Conservation (phyloP, 257 asterid genomes). For the Solanum habrochaites region DNA sequence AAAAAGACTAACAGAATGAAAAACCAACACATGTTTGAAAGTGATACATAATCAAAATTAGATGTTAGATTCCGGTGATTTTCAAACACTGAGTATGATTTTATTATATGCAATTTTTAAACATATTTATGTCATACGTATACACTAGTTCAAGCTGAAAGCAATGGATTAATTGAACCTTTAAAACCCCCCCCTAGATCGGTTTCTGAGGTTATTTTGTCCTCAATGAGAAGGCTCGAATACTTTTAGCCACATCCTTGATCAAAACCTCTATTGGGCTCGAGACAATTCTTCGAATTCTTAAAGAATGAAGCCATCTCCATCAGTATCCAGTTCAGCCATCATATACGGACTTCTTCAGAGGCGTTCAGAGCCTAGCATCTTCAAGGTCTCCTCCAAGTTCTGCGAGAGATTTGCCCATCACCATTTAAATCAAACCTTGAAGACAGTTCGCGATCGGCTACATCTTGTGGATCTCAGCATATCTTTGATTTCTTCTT, state of each 20-base stretch:
- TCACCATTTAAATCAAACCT: slow-evolving; percentile 78
- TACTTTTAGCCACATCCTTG: slow-evolving; percentile 72
- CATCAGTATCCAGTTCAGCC: slow-evolving; percentile 80
- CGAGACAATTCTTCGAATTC: slow-evolving; percentile 62
- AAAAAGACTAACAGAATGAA: background rate
- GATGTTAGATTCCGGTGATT: background rate
- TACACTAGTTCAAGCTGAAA: background rate
- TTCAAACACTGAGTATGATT: background rate
- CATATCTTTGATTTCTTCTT: slow-evolving; percentile 18
- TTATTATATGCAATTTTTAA: background rate
- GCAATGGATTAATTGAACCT: background rate
- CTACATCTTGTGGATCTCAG: slow-evolving; percentile 46
- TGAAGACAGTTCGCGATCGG: slow-evolving; percentile 67
- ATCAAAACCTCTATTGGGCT: slow-evolving; percentile 59
- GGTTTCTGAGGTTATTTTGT: background rate
- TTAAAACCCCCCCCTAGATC: background rate
- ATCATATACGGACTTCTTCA: slow-evolving; percentile 68
- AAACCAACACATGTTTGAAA: background rate
- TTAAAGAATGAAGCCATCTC: slow-evolving; percentile 60
- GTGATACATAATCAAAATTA: background rate
- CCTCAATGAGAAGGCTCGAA: slow-evolving; percentile 22
- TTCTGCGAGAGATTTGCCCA: slow-evolving; percentile 66
- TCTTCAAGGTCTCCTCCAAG: slow-evolving; percentile 64
- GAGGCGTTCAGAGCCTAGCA: slow-evolving; percentile 54
- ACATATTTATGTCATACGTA: background rate